A percentile compares a stretch with the other conserved stretches of the same genome.
phyloP scores from a whole-genome alignment of 2,329 filamentous ascomycete species.

The Spiromastix sp. region DNA sequence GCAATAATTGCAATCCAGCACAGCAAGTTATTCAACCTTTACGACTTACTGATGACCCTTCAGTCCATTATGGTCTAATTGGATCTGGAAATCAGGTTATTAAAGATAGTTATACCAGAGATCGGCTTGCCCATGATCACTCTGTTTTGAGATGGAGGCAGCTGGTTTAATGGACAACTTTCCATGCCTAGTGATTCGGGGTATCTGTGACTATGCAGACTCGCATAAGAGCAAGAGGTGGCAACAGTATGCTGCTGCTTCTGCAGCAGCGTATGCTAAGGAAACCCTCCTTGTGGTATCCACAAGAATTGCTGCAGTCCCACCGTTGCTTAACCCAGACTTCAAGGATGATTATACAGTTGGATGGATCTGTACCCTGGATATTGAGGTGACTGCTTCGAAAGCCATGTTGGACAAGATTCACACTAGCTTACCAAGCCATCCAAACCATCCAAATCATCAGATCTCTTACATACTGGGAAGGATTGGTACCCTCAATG shows the following conservation, averaged over 20 bases:
- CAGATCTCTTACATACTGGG: constrained; percentile 15
- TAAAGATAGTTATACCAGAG: background rate
- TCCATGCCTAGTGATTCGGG: constrained; percentile 2
- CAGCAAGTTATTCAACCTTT: background rate
- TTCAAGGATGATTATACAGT: constrained; percentile 10
- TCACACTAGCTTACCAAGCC: background rate
- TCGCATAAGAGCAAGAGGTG: constrained; percentile 3
- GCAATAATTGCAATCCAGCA: background rate
- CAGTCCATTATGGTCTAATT: background rate
- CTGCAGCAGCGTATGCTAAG: constrained; percentile 12
- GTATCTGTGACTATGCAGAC: constrained; percentile 6
- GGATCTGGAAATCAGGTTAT: background rate
- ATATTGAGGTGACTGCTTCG: constrained; percentile 6
- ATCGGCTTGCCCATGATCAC: background rate
- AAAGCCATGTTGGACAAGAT: constrained; percentile 6
- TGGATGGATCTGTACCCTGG: constrained; percentile 10
- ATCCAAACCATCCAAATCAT: constrained; percentile 6
- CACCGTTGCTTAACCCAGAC: too few relatives aligned
- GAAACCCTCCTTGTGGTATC: too few relatives aligned
- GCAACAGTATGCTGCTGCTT: constrained; percentile 3
- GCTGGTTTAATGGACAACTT: background rate
- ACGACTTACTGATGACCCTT: background rate
- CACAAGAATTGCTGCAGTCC: too few relatives aligned
- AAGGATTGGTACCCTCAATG: constrained; percentile 11
- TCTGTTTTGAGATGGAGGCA: background rate